Base-by-base conservation (phyloP, 2,329 filamentous ascomycete genomes). In the Cryphonectria naterciae region DNA sequence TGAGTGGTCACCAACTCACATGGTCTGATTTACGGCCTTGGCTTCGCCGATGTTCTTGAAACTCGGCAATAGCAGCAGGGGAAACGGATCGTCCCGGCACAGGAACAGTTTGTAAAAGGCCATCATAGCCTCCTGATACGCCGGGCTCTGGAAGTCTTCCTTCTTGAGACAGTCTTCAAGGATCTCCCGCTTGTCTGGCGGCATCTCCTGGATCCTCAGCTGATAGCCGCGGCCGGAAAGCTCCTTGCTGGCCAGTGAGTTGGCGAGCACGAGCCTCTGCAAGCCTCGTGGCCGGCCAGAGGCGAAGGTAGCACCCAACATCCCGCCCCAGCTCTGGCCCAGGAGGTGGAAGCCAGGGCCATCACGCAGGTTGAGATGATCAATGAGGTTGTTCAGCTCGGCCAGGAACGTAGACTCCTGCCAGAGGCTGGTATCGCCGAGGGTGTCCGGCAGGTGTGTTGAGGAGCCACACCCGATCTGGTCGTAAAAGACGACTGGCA, bases 401-500 rank as follows among this genome's bases (percentile, higher is more conserved):
- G 64, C 52, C 58, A 75, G 67, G 52, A 77, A 77, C 22, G 76
- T 69, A 17, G 76, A 73, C 37, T 74, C 70, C 1, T 74, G 74
- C 75, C 76, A 76, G 65, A 77, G 75, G 2, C 60, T n/a, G 32
- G 72, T 69, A 37, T 76, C 72, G 28, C 66, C 66, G n/a, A 43
- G 76, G 69, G 82, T 84, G 32, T 85, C 81, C 0, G 74, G 81
- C 15, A 87, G 77, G 67, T 82, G 84, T 0, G 85, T 87, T 2
- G 82, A 85, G 22, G 75, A 75, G 11, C 84, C 85, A 71, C 81
- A 83, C 15, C 85, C 85, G 65, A 87, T 80, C 72, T 88, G 85
- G 73, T 88, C 85, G 74, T 88, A 88, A 75, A 87, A 82, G 32
- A 88, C 76, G 1, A 87, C 77, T 0, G 85, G 83, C 13, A 82